These are phyloP conservation scores for Apiotrichum brassicae DNA, from an alignment of 1,284 basidiomycete genomes.

Conservation along the genomic window DNA sequence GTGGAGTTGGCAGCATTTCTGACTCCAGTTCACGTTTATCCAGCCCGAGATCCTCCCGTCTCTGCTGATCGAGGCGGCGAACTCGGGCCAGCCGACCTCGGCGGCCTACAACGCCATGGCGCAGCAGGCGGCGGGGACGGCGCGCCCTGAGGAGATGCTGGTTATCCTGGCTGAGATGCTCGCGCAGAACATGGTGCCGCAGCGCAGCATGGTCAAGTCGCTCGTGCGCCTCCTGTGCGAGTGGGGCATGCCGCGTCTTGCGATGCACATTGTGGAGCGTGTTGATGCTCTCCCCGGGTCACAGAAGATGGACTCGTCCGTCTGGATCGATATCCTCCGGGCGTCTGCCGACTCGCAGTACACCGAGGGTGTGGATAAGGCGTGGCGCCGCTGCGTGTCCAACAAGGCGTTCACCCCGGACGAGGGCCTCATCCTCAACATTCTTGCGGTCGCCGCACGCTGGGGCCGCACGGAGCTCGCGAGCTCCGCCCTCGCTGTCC, in stretches of 20 bases:
- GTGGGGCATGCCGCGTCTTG: slow-evolving; percentile 31
- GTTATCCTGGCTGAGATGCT: slow-evolving; percentile 33
- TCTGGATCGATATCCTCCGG: slow-evolving; percentile 35
- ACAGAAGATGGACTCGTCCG: slow-evolving; percentile 7
- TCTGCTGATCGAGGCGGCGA: slow-evolving; percentile 19
- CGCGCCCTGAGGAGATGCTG: slow-evolving; percentile 27
- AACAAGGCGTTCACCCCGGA: slow-evolving; percentile 57
- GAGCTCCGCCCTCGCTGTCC: slow-evolving; percentile 56
- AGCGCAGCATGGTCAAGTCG: slow-evolving; percentile 9
- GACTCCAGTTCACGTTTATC: slow-evolving; percentile 14
- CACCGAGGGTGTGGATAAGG: slow-evolving; percentile 59
- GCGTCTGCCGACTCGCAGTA: slow-evolving; percentile 32
- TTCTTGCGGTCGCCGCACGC: slow-evolving; percentile 66
- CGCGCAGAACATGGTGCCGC: slow-evolving; percentile 17
- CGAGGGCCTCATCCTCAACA: slow-evolving; percentile 63
- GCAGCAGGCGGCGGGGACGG: slow-evolving; percentile 7
- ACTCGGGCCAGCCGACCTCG: background rate
- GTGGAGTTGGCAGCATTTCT: slow-evolving; percentile 5
- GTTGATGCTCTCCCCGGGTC: slow-evolving; percentile 14
- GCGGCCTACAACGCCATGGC: slow-evolving; percentile 23
- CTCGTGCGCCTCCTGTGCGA: slow-evolving; percentile 28
- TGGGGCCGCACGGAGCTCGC: slow-evolving; percentile 63
- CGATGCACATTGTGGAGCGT: slow-evolving; percentile 27
- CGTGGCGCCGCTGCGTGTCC: slow-evolving; percentile 59
- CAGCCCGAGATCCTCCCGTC: slow-evolving; percentile 32